Conservation (phyloP, 306 rosid genomes). For the Glycine tomentella region DNA sequence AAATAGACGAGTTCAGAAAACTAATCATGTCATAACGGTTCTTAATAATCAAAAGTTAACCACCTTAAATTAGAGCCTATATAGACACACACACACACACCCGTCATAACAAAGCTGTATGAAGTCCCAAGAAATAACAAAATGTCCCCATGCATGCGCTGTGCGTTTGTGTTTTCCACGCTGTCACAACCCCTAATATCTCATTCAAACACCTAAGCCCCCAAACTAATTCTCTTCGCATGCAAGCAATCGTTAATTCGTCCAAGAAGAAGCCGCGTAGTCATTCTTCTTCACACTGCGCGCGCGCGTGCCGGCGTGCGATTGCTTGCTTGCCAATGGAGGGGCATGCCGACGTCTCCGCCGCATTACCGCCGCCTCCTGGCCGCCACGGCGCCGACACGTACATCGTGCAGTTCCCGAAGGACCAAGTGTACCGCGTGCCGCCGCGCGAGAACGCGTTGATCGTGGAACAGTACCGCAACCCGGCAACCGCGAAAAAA, state of each 20-base stretch:
- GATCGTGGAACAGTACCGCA: conserved; percentile 47
- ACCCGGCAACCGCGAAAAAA: neutral
- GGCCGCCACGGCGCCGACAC: conserved; percentile 27
- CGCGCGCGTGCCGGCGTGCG: conserved; percentile 15
- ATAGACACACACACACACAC: no score
- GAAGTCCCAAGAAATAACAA: neutral
- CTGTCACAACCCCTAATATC: conserved; percentile 3
- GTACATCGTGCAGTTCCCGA: conserved; percentile 74
- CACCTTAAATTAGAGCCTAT: neutral
- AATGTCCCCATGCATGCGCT: conserved; percentile 4
- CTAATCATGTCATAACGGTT: neutral
- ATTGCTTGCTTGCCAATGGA: conserved; percentile 51
- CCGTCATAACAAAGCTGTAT: no score
- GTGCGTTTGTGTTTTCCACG: conserved; percentile 35
- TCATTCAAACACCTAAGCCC: neutral
- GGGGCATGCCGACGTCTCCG: conserved; percentile 44
- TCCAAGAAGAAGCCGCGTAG: neutral
- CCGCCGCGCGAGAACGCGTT: conserved; percentile 67
- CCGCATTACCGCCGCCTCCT: neutral
- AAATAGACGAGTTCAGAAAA: neutral
- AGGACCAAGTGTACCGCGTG: conserved; percentile 66
- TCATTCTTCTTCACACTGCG: neutral
- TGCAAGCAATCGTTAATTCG: conserved; percentile 42
- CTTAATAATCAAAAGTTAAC: neutral
- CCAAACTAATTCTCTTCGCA: conserved; percentile 29